phyloP scores from a whole-genome alignment of 176 grass and related monocot genomes.

The Avena insularis region DNA sequence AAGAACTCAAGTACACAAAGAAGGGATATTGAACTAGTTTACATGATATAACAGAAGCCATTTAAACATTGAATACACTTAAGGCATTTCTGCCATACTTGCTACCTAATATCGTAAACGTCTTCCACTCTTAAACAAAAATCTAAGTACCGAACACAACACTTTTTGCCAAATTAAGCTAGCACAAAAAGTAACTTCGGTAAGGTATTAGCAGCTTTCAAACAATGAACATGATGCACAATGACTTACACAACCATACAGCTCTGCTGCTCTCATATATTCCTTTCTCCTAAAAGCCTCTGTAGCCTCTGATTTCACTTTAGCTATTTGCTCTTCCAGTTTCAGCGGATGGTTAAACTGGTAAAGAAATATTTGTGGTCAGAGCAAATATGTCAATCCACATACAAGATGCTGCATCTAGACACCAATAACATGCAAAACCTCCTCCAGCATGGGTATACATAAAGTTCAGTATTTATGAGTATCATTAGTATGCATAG shows the following conservation, averaged over 20 bases:
- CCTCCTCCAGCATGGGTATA: neutral
- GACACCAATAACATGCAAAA: neutral
- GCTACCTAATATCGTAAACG: neutral
- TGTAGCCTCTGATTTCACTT: slow-evolving; percentile 11
- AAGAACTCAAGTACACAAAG: neutral
- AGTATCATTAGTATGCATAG: slow-evolving; percentile 2
- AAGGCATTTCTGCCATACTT: neutral
- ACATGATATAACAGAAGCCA: neutral
- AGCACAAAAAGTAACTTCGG: slow-evolving; percentile 3
- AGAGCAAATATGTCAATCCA: neutral
- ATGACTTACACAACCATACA: neutral
- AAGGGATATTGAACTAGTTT: neutral
- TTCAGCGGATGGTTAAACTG: neutral
- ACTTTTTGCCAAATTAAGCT: neutral
- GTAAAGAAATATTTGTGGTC: neutral
- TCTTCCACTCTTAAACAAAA: neutral
- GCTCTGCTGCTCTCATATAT: slow-evolving; percentile 2
- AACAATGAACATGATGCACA: neutral
- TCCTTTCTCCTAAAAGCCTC: slow-evolving; percentile 18
- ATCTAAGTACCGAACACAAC: neutral
- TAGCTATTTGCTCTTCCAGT: neutral
- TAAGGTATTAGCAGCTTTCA: neutral
- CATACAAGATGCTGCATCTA: neutral
- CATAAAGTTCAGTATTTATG: neutral
- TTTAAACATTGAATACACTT: neutral